Conservation (phyloP, 2,329 filamentous ascomycete genomes). For the Hirsutella rhossiliensis region DNA sequence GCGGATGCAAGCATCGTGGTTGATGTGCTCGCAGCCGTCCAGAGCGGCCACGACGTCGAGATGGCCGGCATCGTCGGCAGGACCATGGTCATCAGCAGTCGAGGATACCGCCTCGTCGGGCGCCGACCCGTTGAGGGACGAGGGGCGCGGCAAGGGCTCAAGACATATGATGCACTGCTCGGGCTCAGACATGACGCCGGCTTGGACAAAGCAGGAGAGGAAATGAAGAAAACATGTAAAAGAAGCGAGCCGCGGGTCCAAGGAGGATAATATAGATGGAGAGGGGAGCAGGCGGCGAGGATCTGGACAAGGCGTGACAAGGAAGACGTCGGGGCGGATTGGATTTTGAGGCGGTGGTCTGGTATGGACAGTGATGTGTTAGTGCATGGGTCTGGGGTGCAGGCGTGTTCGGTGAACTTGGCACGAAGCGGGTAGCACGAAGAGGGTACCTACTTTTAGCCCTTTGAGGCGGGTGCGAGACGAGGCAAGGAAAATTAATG, state of each 20-base stretch:
- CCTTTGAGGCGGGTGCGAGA: too few species aligned
- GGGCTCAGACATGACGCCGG: constrained; percentile 37
- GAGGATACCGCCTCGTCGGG: constrained; percentile 8
- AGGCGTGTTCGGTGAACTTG: background rate
- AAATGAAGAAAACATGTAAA: constrained; percentile 36
- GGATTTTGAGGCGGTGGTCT: background rate
- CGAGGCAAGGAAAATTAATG: background rate
- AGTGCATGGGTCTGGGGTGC: background rate
- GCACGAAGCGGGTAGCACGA: background rate
- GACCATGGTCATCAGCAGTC: constrained; percentile 4
- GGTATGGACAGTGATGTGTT: background rate
- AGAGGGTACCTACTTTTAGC: too few species aligned
- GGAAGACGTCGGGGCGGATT: background rate
- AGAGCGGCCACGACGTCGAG: constrained; percentile 44
- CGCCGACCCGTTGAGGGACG: constrained; percentile 12
- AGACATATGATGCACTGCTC: constrained; percentile 62
- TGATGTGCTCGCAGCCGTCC: constrained; percentile 74
- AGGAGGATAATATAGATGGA: background rate
- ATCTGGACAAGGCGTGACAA: background rate
- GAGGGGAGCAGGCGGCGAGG: background rate
- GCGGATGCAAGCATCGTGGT: constrained; percentile 86
- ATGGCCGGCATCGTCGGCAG: constrained; percentile 18
- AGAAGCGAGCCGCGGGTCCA: constrained; percentile 6
- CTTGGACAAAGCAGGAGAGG: constrained; percentile 21
- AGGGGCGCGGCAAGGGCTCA: constrained; percentile 39